Percentiles rank a stretch among this genome's conserved stretches.
Conservation (phyloP, 495 filamentous ascomycete species). For the Pseudoneurospora amorphoporcata region DNA sequence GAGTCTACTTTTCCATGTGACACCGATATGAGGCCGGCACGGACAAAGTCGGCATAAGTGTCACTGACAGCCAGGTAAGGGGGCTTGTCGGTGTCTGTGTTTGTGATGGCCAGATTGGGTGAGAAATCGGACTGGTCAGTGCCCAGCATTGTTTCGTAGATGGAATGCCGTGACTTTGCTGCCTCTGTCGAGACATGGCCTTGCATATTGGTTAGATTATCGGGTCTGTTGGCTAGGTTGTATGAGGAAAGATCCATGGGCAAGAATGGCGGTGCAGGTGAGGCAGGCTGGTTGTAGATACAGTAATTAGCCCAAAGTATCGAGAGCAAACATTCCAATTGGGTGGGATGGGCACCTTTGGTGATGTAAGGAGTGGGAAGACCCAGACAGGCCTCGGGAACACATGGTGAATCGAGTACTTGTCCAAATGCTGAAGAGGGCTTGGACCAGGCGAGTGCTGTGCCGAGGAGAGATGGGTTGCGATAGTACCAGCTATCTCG, state of each 20-base stretch:
- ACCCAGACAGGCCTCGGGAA: slow-evolving; percentile 62
- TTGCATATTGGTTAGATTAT: slow-evolving; percentile 44
- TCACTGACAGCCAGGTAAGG: slow-evolving; percentile 61
- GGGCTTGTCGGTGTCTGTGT: slow-evolving; percentile 29
- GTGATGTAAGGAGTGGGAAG: slow-evolving; percentile 50
- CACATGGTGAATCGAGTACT: slow-evolving; percentile 55
- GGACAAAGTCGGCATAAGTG: slow-evolving; percentile 61
- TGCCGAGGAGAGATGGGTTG: slow-evolving; percentile 55
- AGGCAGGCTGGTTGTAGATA: slow-evolving; percentile 22
- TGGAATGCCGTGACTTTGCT: slow-evolving; percentile 40
- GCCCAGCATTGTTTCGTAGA: slow-evolving; percentile 47
- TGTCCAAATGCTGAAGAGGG: slow-evolving; percentile 20
- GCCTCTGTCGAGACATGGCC: slow-evolving; percentile 49
- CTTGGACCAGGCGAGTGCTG: slow-evolving; percentile 33
- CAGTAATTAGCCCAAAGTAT: not conserved
- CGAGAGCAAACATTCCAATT: not conserved
- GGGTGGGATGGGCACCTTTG: slow-evolving; percentile 26
- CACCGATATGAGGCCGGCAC: slow-evolving; percentile 49
- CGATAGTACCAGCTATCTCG: slow-evolving; percentile 64
- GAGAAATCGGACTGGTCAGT: slow-evolving; percentile 51
- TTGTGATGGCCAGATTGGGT: slow-evolving; percentile 24
- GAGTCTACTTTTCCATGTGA: slow-evolving; percentile 31
- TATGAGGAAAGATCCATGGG: slow-evolving; percentile 71
- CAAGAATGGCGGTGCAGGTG: slow-evolving; percentile 47
- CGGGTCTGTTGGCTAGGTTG: slow-evolving; percentile 51